Conservation (phyloP, 1,284 basidiomycete species). For the Ceratobasidium sp. region DNA sequence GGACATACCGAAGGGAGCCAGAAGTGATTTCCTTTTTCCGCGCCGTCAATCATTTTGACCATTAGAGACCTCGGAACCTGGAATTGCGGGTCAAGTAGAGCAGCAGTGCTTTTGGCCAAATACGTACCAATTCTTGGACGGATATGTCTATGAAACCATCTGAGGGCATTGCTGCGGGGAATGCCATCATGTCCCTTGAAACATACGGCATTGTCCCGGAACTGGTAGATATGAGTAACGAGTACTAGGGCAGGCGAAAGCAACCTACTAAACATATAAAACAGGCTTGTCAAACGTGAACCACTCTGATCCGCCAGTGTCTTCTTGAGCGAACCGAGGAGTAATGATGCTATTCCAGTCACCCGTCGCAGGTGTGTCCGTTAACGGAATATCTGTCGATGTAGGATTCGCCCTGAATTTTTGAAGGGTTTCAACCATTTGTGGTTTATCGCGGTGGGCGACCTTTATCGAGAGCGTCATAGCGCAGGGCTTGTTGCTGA, state of each 20-base stretch:
- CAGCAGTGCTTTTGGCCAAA: neutral
- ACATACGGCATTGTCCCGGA: constrained; percentile 57
- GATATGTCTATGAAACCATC: constrained; percentile 84
- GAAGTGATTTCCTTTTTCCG: constrained; percentile 69
- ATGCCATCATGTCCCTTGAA: constrained; percentile 80
- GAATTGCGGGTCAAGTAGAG: neutral
- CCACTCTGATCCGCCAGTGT: constrained; percentile 61
- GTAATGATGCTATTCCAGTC: constrained; percentile 43
- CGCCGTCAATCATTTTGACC: constrained; percentile 67
- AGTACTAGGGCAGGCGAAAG: constrained; percentile 16
- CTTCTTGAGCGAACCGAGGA: constrained; percentile 48
- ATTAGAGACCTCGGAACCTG: constrained; percentile 65
- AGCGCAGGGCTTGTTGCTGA: constrained; percentile 70
- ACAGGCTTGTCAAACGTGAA: constrained; percentile 72
- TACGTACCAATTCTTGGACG: constrained; percentile 66
- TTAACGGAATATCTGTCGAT: constrained; percentile 43
- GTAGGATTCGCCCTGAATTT: constrained; percentile 34
- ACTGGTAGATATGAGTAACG: constrained; percentile 43
- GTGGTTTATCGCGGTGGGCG: constrained; percentile 71
- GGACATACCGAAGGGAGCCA: constrained; percentile 68
- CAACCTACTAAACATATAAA: constrained; percentile 72
- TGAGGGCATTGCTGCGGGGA: constrained; percentile 79
- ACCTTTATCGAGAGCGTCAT: constrained; percentile 75
- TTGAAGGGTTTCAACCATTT: constrained; percentile 63
- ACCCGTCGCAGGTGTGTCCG: constrained; percentile 43